Percentiles rank a stretch among this genome's conserved stretches.
These are phyloP conservation scores for Simplicillium sp. DNA, from an alignment of 2,329 filamentous ascomycete species.

Conservation along the genomic window DNA sequence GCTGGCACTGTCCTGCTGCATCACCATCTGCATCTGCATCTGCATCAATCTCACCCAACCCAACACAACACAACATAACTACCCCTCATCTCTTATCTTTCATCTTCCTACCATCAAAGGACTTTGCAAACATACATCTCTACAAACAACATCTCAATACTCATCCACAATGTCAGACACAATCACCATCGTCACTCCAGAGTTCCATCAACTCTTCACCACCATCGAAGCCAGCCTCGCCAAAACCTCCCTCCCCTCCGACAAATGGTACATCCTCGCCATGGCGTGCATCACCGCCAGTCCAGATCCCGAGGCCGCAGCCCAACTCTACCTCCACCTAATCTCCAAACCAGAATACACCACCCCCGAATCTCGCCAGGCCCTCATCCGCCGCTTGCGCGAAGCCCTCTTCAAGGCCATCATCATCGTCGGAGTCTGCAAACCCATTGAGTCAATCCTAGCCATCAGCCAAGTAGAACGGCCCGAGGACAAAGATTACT, in stretches of 20 bases:
- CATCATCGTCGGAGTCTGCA: constrained; percentile 50
- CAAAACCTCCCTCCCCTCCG: constrained; percentile 1
- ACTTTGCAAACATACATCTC: too few relatives aligned
- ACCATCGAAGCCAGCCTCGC: constrained; percentile 4
- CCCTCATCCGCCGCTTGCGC: constrained; percentile 39
- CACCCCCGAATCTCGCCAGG: constrained; percentile 31
- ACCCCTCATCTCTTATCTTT: too few relatives aligned
- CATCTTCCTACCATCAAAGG: too few relatives aligned
- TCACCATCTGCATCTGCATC: too few relatives aligned
- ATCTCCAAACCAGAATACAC: constrained; percentile 35
- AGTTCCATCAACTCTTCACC: constrained; percentile 1
- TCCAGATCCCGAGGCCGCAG: constrained; percentile 32
- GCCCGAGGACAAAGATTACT: constrained; percentile 47
- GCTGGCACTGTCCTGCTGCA: too few relatives aligned
- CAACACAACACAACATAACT: too few relatives aligned
- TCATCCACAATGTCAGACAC: background rate
- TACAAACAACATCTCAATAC: too few relatives aligned
- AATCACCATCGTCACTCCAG: background rate
- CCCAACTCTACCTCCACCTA: constrained; percentile 46
- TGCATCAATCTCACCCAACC: too few relatives aligned
- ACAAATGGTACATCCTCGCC: constrained; percentile 9
- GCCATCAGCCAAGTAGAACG: constrained; percentile 40
- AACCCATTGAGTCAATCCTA: constrained; percentile 50
- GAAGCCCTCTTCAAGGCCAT: constrained; percentile 52
- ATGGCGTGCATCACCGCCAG: constrained; percentile 9